Conservation (phyloP, 1,284 basidiomycete genomes). For the Pseudozyma flocculosa region DNA sequence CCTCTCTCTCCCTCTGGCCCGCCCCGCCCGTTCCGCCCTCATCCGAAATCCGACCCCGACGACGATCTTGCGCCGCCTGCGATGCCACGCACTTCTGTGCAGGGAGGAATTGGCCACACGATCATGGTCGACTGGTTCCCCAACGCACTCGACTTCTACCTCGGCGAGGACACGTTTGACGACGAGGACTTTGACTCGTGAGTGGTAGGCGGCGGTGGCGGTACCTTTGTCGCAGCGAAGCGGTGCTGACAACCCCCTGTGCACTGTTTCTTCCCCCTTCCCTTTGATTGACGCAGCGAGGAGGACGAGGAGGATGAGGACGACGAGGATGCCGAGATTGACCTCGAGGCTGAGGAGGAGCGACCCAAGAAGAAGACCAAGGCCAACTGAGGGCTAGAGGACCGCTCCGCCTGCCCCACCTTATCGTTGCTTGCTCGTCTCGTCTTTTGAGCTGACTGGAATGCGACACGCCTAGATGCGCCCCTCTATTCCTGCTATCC, state of each 20-base stretch:
- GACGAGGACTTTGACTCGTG: conserved; percentile 41
- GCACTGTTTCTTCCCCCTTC: not conserved
- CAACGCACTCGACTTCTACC: conserved; percentile 51
- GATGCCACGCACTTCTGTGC: no score
- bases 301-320: conserved; percentile 53
- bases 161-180: conserved; percentile 40
- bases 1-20: no score
- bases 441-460: no score
- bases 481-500: no score
- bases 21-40: no score
- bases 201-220: not conserved
- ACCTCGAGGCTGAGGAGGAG: conserved; percentile 49
- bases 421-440: not conserved
- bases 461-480: no score
- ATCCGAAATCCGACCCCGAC: no score
- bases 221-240: not conserved
- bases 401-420: no score
- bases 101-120: conserved; percentile 43
- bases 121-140: conserved; percentile 55
- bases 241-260: not conserved
- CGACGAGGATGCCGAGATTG: conserved; percentile 49
- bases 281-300: conserved; percentile 27
- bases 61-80: no score
- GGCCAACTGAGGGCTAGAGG: conserved; percentile 21
- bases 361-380: conserved; percentile 51